Evolutionary conservation across 345 rosid species (phyloP).

Genomic region (Syzygium jambos): DNA sequence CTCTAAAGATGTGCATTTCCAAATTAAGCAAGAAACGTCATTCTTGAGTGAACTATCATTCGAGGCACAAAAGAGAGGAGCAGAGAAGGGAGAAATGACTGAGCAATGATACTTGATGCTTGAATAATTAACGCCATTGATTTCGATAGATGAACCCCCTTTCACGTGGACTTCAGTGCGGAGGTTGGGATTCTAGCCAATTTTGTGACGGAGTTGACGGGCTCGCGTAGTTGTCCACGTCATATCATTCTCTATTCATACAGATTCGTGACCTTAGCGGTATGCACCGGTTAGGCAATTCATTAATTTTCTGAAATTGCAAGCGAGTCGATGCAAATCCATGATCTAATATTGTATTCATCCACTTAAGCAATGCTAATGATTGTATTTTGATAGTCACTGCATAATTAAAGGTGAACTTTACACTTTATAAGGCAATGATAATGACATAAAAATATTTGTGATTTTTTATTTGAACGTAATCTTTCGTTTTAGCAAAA

Average conservation of each 20-base stretch:
- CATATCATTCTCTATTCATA: neutral
- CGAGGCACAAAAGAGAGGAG: neutral
- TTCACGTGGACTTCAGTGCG: neutral
- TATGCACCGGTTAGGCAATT: neutral
- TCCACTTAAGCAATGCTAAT: too few relatives aligned
- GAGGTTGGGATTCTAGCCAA: neutral
- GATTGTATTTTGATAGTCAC: neutral
- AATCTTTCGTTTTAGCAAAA: neutral
- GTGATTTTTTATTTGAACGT: neutral
- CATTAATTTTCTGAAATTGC: fast-evolving
- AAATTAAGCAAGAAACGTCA: neutral
- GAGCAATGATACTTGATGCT: neutral
- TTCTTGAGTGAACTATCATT: neutral
- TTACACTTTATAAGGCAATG: neutral
- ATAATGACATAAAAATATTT: neutral
- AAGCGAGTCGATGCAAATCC: neutral
- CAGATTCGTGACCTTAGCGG: neutral
- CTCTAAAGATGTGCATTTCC: neutral
- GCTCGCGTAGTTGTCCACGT: neutral
- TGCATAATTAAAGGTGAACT: neutral
- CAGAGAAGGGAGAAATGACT: neutral
- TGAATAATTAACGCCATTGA: neutral
- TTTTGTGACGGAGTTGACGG: neutral
- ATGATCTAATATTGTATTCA: neutral
- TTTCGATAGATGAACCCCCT: neutral